Base-by-base conservation (phyloP, 306 rosid genomes). In the Luffa acutangula region DNA sequence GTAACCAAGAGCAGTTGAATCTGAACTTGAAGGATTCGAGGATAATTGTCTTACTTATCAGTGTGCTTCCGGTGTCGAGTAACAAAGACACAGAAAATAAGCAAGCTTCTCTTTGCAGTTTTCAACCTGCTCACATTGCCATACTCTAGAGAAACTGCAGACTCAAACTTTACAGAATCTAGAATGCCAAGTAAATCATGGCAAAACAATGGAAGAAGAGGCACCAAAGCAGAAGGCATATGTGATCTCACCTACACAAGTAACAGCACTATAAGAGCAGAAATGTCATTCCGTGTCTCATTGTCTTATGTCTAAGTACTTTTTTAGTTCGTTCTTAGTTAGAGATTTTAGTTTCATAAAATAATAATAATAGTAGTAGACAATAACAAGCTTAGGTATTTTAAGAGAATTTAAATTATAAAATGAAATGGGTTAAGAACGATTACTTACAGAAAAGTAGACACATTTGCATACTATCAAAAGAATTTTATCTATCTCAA, bases 31-130 rank as follows among this genome's bases (percentile, higher is more conserved):
- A 42, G 34, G 53, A 69, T 41, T 73, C 31, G 34, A 46, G 34
- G 58, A 20, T 41, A 48, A 65, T 42, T 43, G 48, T 34, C 85
- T 91, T 93, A 93, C 98, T 88, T 93, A 81, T 93, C 97, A 76
- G 95, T 88, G 83, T 86, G 80, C 81, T 90, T 93, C 73, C 92
- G 89, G 87, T 93, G 98, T 48, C 98, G 90, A 75, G 95, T 91
- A 82, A 93, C 86, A 52, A 93, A 87, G 51, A 84, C 80, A 72
- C 92, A 89, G 80, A 93, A 93, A 78, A 93, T 85, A 64, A 87
- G 92, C 75, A 93, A 64, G 81, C 93, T 87, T 86, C 98, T 90
- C 83, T 93, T 93, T 81, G 91, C 97, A 42, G 95, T 84, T 88
- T 93, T 93, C 84, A 88, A 78, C 81, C 93, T 83, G 62, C 84